These are phyloP conservation scores for Microascus cirrosus DNA, from an alignment of 2,329 filamentous ascomycete species.

Conservation along the genomic window DNA sequence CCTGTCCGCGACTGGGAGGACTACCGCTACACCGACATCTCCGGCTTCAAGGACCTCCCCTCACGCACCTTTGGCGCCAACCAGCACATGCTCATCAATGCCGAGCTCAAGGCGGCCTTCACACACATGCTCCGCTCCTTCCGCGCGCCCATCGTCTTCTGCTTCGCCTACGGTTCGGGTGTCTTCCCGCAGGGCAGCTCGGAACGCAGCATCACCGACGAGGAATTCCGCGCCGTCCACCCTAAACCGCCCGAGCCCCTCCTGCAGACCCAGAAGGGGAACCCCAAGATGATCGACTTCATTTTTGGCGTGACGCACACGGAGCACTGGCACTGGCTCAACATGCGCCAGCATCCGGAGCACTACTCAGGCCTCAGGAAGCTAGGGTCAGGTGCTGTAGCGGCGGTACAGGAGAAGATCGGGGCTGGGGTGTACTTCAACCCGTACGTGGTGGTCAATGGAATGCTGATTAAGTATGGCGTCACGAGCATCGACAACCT, in stretches of 20 bases:
- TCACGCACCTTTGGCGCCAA: conserved; percentile 72
- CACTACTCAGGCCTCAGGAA: conserved; percentile 85
- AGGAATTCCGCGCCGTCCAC: conserved; percentile 56
- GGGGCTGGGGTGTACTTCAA: conserved; percentile 98
- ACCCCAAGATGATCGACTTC: conserved; percentile 96
- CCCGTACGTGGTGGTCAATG: conserved; percentile 87
- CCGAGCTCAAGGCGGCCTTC: conserved; percentile 86
- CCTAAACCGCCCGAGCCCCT: conserved; percentile 73
- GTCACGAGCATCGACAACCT: conserved; percentile 91
- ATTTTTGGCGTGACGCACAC: conserved; percentile 92
- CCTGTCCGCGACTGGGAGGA: conserved; percentile 28
- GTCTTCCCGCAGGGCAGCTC: conserved; percentile 72
- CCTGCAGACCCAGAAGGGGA: conserved; percentile 72
- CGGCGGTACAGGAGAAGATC: conserved; percentile 73
- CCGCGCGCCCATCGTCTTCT: conserved; percentile 85
- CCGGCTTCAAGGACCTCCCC: conserved; percentile 31
- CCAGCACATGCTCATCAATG: conserved; percentile 91
- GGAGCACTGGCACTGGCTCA: conserved; percentile 94
- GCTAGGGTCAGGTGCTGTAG: conserved; percentile 75
- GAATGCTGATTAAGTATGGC: conserved; percentile 93
- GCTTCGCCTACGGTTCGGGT: conserved; percentile 93
- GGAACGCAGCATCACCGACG: conserved; percentile 41
- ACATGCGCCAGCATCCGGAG: conserved; percentile 75
- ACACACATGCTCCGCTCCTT: conserved; percentile 86
- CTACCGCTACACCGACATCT: conserved; percentile 26